phyloP scores from a whole-genome alignment of 139 green algal genomes.

The Raphidocelis subcapitata region DNA sequence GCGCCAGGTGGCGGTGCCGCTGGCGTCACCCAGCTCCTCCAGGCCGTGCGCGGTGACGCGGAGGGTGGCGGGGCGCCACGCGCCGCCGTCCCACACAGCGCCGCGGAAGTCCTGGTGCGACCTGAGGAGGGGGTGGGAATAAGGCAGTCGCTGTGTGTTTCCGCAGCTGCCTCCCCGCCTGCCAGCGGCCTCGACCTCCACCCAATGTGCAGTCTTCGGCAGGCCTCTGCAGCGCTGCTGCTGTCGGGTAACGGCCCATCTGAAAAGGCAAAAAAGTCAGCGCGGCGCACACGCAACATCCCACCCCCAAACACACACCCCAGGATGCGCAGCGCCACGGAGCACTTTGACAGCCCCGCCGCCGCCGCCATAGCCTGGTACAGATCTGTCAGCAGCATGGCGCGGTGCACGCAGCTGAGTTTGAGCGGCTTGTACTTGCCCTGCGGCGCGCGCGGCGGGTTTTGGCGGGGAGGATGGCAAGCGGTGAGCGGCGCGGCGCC shows the following conservation, averaged over 20 bases:
- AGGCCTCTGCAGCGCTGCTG: too few species aligned
- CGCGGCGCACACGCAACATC: too few species aligned
- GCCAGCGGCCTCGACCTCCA: background rate
- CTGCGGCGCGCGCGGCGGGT: slow-evolving; percentile 34
- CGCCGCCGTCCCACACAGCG: slow-evolving; percentile 40
- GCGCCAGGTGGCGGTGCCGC: slow-evolving; percentile 44
- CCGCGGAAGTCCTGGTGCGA: slow-evolving; percentile 19
- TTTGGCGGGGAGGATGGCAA: too few species aligned
- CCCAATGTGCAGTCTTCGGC: too few species aligned
- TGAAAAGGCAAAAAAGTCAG: too few species aligned
- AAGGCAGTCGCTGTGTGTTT: background rate
- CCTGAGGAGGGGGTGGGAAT: background rate
- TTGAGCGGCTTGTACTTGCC: slow-evolving; percentile 76
- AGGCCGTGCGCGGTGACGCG: slow-evolving; percentile 53
- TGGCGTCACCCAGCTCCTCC: slow-evolving; percentile 46
- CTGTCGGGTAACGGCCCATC: too few species aligned
- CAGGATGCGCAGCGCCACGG: slow-evolving; percentile 48
- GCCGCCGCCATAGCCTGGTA: slow-evolving; percentile 62
- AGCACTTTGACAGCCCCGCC: slow-evolving; percentile 28
- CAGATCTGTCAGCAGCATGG: slow-evolving; percentile 73
- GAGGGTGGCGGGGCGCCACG: slow-evolving; percentile 54
- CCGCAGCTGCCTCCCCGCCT: background rate
- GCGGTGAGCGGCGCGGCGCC: too few species aligned
- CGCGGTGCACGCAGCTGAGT: slow-evolving; percentile 69
- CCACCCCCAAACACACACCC: too few species aligned